Conservation (phyloP, 768 basidiomycete species). For the Collybia sordida region DNA sequence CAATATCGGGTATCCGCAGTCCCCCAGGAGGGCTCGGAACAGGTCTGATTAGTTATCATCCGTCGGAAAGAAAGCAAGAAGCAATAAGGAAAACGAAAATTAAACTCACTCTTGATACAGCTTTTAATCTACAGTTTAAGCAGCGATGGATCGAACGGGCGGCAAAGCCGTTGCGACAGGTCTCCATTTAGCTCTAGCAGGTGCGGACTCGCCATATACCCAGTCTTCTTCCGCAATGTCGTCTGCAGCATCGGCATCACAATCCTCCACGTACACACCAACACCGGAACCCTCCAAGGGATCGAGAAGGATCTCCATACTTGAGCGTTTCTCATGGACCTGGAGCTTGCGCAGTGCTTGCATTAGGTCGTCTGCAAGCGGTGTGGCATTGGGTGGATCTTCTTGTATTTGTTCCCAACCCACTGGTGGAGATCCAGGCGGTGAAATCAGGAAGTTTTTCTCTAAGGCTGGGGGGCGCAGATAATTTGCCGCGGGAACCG, state of each 20-base stretch:
- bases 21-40: slow-evolving; percentile 56
- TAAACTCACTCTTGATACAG: slow-evolving; percentile 14
- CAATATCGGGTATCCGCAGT: slow-evolving; percentile 66
- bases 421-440: slow-evolving; percentile 94
- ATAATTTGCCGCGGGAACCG: slow-evolving; percentile 47
- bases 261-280: slow-evolving; percentile 78
- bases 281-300: slow-evolving; percentile 72
- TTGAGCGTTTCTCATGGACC: slow-evolving; percentile 40
- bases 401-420: slow-evolving; percentile 94
- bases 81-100: slow-evolving; percentile 2
- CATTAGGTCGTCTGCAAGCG: slow-evolving; percentile 88
- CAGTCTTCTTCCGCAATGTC: slow-evolving; percentile 56
- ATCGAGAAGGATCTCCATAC: slow-evolving; percentile 61
- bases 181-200: slow-evolving; percentile 50
- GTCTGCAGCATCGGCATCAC: slow-evolving; percentile 40
- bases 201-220: slow-evolving; percentile 61
- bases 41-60: slow-evolving; percentile 81
- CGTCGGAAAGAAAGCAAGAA: slow-evolving; percentile 14
- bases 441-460: slow-evolving; percentile 97
- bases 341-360: slow-evolving; percentile 73
- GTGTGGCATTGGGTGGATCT: slow-evolving; percentile 82
- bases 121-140: slow-evolving; percentile 15
- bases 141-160: slow-evolving; percentile 36
- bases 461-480: slow-evolving; percentile 78
- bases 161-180: slow-evolving; percentile 58